phyloP scores from a whole-genome alignment of 345 rosid genomes.

The Balakata baccata region DNA sequence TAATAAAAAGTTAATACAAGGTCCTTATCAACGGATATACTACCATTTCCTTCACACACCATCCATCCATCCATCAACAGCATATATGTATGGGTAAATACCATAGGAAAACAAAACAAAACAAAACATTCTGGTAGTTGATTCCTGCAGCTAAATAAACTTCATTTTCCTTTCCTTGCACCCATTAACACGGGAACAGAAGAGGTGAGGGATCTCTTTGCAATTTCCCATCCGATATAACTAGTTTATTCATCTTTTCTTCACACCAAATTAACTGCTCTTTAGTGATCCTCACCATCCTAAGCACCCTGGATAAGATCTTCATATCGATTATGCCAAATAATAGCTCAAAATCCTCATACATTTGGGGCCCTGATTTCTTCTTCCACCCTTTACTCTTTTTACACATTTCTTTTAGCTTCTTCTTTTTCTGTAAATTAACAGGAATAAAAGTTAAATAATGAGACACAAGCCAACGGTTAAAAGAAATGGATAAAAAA shows the following conservation, averaged over 20 bases:
- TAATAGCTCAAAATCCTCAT: slow-evolving; percentile 60
- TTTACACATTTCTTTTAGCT: slow-evolving; percentile 64
- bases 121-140: no score
- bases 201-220: slow-evolving; percentile 74
- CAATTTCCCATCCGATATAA: slow-evolving; percentile 55
- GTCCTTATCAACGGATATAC: no score
- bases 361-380: slow-evolving; percentile 73
- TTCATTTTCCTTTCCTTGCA: neutral
- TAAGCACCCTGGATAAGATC: slow-evolving; percentile 59
- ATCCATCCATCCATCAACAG: no score
- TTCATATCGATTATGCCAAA: slow-evolving; percentile 69
- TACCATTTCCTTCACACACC: no score
- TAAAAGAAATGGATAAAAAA: neutral
- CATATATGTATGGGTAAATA: no score
- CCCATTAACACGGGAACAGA: slow-evolving; percentile 64
- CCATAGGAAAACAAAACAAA: no score
- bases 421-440: slow-evolving; percentile 56
- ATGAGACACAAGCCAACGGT: neutral
- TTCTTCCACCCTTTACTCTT: slow-evolving; percentile 73
- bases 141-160: no score
- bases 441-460: neutral
- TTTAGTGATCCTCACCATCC: slow-evolving; percentile 64
- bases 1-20: no score
- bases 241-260: slow-evolving; percentile 85
- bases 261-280: slow-evolving; percentile 91